These are phyloP conservation scores for Microthyrium microscopicum DNA, from an alignment of 2,329 filamentous ascomycete genomes.

Conservation along the genomic window DNA sequence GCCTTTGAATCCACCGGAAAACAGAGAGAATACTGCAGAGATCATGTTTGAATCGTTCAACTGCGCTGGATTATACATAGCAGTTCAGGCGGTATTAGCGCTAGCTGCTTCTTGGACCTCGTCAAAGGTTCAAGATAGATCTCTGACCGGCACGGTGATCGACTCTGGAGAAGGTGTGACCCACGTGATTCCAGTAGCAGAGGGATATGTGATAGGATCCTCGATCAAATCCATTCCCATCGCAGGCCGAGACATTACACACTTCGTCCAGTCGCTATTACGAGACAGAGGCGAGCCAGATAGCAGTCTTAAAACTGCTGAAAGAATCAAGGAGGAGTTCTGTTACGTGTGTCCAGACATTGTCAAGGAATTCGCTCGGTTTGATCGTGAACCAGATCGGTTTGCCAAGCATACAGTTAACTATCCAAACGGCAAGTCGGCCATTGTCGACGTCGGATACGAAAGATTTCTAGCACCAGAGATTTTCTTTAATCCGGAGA, in stretches of 20 bases:
- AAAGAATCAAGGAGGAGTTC: conserved; percentile 97
- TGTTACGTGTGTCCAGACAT: conserved; percentile 98
- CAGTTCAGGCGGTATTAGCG: conserved; percentile 90
- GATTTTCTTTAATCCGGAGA: conserved; percentile 99
- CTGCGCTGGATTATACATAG: conserved; percentile 96
- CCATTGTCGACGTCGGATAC: conserved; percentile 85
- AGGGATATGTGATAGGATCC: conserved; percentile 96
- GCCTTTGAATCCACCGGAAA: conserved; percentile 95
- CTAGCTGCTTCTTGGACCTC: conserved; percentile 97
- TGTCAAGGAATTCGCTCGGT: conserved; percentile 92
- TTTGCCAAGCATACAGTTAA: conserved; percentile 83
- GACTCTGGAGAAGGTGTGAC: conserved; percentile 98
- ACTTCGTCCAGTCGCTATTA: conserved; percentile 92
- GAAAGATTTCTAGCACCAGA: conserved; percentile 95
- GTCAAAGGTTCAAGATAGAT: conserved; percentile 91
- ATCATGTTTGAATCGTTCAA: conserved; percentile 99
- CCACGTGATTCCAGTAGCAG: conserved; percentile 94
- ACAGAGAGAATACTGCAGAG: conserved; percentile 96
- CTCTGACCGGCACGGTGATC: conserved; percentile 91
- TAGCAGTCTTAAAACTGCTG: conserved; percentile 90
- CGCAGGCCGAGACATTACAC: conserved; percentile 93
- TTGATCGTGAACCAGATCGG: conserved; percentile 79
- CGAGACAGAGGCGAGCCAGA: conserved; percentile 93
- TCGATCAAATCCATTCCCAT: conserved; percentile 99
- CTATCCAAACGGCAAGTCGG: conserved; percentile 69